Conservation (phyloP, 2,329 filamentous ascomycete genomes). For the Penicillium sp. region DNA sequence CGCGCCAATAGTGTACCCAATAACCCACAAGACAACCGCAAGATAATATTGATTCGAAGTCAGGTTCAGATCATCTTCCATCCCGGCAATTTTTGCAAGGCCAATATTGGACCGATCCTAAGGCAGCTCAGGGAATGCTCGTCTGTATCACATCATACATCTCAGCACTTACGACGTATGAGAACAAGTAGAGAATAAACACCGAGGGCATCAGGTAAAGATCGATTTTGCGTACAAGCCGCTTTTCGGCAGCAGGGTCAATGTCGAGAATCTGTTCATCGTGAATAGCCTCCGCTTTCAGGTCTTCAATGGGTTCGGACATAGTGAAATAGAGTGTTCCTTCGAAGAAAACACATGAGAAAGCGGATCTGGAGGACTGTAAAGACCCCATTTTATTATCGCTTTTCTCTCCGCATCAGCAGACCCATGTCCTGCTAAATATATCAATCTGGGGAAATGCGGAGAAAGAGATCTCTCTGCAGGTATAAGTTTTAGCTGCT, state of each 20-base stretch:
- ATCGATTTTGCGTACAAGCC: constrained; percentile 8
- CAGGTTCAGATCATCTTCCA: constrained; percentile 4
- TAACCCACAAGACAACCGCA: constrained; percentile 7
- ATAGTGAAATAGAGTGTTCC: neutral
- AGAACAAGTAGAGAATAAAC: constrained; percentile 9
- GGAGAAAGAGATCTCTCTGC: neutral
- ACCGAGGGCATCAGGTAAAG: constrained; percentile 6
- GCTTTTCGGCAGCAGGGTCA: neutral
- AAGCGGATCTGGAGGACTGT: neutral
- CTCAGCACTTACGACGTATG: constrained; percentile 2
- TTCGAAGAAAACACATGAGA: neutral
- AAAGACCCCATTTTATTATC: neutral
- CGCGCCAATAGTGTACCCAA: constrained; percentile 6
- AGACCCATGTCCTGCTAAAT: neutral
- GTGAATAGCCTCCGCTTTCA: neutral
- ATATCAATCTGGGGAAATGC: neutral
- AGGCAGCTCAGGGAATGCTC: neutral
- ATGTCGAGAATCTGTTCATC: neutral
- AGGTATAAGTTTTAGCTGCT: neutral
- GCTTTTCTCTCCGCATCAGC: neutral
- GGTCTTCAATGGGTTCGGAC: neutral
- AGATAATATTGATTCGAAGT: constrained; percentile 7
- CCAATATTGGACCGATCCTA: constrained; percentile 11
- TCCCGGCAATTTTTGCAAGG: constrained; percentile 8
- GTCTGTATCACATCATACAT: neutral